Conservation (phyloP, 148 eudicot genomes). For the Rhododendron griersonianum region DNA sequence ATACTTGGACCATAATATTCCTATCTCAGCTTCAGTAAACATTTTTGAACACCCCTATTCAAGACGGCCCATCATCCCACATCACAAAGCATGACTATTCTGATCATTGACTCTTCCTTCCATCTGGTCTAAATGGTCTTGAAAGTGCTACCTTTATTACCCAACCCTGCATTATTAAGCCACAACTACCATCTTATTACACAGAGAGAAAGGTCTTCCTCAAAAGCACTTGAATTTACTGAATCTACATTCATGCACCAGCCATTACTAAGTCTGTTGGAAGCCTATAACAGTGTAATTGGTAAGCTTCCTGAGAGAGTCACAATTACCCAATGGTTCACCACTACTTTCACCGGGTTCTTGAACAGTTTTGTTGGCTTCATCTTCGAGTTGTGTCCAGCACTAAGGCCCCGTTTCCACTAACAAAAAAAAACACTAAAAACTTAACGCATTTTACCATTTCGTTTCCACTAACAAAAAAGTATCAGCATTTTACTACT, state of each 20-base stretch:
- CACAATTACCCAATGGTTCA: neutral
- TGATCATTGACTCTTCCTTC: neutral
- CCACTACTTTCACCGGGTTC: neutral
- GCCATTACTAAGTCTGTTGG: neutral
- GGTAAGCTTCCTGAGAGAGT: neutral
- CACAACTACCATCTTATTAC: neutral
- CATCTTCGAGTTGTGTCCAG: neutral
- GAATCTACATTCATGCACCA: neutral
- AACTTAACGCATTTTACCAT: no score
- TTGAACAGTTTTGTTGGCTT: neutral
- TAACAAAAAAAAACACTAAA: no score
- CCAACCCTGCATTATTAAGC: neutral
- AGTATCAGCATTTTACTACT: no score
- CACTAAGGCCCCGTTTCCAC: no score
- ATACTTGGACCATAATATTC: neutral
- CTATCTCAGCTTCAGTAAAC: neutral
- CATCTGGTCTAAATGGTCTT: neutral
- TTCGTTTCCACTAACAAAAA: no score
- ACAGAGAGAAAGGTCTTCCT: neutral
- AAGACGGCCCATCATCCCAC: neutral
- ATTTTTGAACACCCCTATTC: neutral
- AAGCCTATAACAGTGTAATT: neutral
- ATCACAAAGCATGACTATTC: neutral
- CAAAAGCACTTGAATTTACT: neutral
- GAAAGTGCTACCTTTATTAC: neutral